Evolutionary conservation across 192 early-diverging fungal genomes (phyloP), one percentile per base, ranked within the genome.

Genomic region (Coemansia sp.): DNA sequence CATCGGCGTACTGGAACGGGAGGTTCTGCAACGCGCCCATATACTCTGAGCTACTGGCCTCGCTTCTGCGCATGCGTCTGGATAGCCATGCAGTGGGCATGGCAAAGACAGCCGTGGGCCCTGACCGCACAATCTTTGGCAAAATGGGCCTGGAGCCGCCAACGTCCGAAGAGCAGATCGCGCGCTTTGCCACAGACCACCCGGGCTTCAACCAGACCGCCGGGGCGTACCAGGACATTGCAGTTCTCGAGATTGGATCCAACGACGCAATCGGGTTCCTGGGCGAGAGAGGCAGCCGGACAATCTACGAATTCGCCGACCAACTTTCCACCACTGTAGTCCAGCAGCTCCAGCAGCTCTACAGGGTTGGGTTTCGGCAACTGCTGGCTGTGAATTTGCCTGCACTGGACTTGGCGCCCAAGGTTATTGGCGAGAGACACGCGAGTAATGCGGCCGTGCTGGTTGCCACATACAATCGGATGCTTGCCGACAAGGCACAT

Each of bases 11-110:
- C 48, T 72, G 68, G 68, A 54, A 56, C 11, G 68, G 68, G 2
- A 44, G 68, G 13, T 72, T 72, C 21, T 61, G 56, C 1, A 60
- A 55, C 16, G 68, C 61, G 2, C 68, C 68, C 1, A 47, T 72
- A 7, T 72, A 62, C 61, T 56, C 47, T 35, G 68, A 72, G 31
- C 56, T 60, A 8, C 16, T 69, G 11, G 12, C 54, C 0, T 40
- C 47, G 9, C 40, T 69, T 5, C 16, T 69, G 0, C 20, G 40
- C 32, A 39, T 49, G 12, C 27, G 6, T 3, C 33, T 57, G 12
- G 38, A 41, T 7, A 69, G 44, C 38, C 42, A 58, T 11, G 66
- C 66, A 0, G 59, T 69, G 5, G 59, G 66, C 9, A 14, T 54
- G 12, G 54, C 66, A 19, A 57, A 62, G 25, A n/a, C n/a, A n/a